Conservation (phyloP, 225 moss, liverwort and hornwort genomes). For the Pleurozium schreberi region DNA sequence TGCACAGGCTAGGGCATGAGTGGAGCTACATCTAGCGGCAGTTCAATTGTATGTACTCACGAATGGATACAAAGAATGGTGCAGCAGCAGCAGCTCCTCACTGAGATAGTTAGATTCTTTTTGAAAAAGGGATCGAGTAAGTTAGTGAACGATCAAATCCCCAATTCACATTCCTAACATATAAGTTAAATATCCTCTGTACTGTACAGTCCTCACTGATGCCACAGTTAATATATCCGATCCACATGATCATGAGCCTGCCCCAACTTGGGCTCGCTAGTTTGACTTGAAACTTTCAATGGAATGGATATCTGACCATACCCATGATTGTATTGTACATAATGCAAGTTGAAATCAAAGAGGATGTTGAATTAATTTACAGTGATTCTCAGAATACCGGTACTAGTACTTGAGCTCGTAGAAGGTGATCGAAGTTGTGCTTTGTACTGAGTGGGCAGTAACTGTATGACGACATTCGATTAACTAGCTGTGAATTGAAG, state of each 20-base stretch:
- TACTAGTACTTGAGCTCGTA: not conserved
- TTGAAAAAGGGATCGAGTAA: not conserved
- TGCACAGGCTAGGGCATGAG: not conserved
- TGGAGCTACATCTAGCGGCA: not conserved
- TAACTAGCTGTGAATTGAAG: not conserved
- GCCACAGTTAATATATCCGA: not conserved
- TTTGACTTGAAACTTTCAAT: not conserved
- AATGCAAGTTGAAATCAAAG: not conserved
- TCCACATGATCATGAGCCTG: not conserved
- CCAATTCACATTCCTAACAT: not conserved
- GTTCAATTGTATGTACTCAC: not conserved
- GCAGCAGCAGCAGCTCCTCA: not conserved
- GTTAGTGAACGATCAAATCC: not conserved
- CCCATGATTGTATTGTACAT: not conserved
- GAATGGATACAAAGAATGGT: not conserved
- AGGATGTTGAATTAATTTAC: not conserved
- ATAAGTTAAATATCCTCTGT: not conserved
- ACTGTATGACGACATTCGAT: not conserved
- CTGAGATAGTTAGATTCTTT: not conserved
- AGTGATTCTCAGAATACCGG: not conserved
- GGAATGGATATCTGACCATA: not conserved
- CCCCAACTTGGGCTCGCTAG: not conserved
- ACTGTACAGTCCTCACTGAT: not conserved
- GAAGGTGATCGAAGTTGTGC: not conserved
- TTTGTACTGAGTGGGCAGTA: not conserved